Evolutionary conservation across 1,139 yeast species (phyloP).

Genomic region (Yarrowia galli): DNA sequence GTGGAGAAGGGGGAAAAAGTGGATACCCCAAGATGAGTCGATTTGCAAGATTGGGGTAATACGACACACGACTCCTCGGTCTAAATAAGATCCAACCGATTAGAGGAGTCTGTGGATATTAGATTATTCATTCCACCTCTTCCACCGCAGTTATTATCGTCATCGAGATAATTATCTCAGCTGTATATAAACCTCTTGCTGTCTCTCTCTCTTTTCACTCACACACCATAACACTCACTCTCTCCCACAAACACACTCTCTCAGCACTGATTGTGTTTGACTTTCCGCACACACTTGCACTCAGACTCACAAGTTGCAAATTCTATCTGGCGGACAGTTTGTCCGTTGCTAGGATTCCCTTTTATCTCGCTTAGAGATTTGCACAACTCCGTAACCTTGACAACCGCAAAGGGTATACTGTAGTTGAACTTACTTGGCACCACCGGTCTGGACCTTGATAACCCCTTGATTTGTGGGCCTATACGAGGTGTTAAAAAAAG

Average conservation of each 20-base stretch:
- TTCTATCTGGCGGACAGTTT: slow-evolving; percentile 5
- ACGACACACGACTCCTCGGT: slow-evolving; percentile 14
- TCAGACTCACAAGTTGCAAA: too few relatives aligned
- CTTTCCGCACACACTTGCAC: neutral
- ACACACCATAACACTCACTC: too few relatives aligned
- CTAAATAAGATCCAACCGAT: neutral
- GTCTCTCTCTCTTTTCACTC: neutral
- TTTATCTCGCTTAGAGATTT: slow-evolving; percentile 15
- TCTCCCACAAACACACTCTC: too few relatives aligned
- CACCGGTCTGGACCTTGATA: neutral
- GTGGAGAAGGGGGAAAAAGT: slow-evolving; percentile 19
- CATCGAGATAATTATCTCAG: neutral
- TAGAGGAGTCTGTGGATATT: neutral
- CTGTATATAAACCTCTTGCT: too few relatives aligned
- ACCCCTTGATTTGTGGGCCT: slow-evolving; percentile 10
- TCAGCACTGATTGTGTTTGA: too few relatives aligned
- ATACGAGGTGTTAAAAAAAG: neutral
- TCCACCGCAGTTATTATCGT: neutral
- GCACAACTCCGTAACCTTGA: slow-evolving; percentile 17
- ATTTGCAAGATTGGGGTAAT: neutral
- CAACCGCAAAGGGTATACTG: neutral
- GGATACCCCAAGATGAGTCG: slow-evolving; percentile 17
- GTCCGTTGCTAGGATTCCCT: neutral
- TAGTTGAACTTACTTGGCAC: neutral
- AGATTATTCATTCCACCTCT: too few relatives aligned